These are phyloP conservation scores for Aurifilum marmelostoma DNA, from an alignment of 2,329 filamentous ascomycete species.

Conservation along the genomic window DNA sequence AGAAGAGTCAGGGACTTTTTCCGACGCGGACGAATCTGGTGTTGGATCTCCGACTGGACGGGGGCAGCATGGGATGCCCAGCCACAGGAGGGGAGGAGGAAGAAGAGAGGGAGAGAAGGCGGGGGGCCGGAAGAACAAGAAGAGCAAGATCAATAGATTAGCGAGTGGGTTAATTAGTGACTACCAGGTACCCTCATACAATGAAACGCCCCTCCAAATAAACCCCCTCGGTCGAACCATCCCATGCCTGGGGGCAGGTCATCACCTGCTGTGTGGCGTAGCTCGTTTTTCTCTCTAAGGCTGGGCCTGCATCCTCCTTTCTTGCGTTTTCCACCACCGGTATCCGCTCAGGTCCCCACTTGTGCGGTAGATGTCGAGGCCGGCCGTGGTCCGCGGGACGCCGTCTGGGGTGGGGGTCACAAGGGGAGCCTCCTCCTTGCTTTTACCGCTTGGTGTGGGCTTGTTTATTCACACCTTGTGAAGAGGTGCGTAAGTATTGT, in stretches of 20 bases:
- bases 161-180: not conserved
- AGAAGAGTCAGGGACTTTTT: not conserved
- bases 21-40: constrained; percentile 4
- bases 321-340: not conserved
- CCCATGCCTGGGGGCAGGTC: not conserved
- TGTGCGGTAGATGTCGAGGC: not conserved
- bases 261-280: not conserved
- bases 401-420: constrained; percentile 5
- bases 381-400: constrained; percentile 10
- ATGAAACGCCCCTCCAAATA: not conserved
- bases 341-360: not conserved
- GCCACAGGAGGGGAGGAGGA: not conserved
- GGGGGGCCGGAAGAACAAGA: too few species aligned
- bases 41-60: not conserved
- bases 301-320: not conserved
- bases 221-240: not conserved
- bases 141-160: too few species aligned
- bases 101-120: not conserved
- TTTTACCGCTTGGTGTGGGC: not conserved
- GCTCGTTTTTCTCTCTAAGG: not conserved
- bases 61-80: not conserved
- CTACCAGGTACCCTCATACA: not conserved
- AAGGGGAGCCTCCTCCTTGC: not conserved
- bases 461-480: not conserved
- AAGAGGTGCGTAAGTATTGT: too few species aligned